Evolutionary conservation across 73 alveolate genomes (phyloP), one percentile per base, ranked within the genome.

Genomic region (Breviolum minutum): DNA sequence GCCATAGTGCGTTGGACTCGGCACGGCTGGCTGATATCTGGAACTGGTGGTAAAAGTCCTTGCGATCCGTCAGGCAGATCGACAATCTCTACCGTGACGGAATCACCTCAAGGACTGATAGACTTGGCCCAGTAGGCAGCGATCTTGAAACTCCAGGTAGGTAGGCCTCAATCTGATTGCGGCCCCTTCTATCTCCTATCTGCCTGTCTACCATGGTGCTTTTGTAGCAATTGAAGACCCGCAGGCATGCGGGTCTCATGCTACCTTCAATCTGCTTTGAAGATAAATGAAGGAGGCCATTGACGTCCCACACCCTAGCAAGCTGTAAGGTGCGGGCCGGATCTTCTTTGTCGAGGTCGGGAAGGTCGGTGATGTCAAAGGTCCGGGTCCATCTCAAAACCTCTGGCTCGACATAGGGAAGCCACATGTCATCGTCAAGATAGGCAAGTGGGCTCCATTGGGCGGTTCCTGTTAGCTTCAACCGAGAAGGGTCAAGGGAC

Each of bases 171-270:
- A 77, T 60, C 5, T 8, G 16, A 13, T 90, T 90, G 9, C 87
- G 81, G 48, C 74, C 87, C 26, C 96, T 0, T 2, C 96, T 71
- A 54, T 90, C 96, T 0, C 83, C 84, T 60, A 90, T 71, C 96
- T 24, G 19, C 6, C 96, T 60, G 22, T 90, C 96, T 9, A n/a
- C n/a, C n/a, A n/a, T n/a, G n/a, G n/a, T 19, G 7, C 5, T 54
- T 77, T 90, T 71, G 88, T 71, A 90, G 96, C 88, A 70, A 63
- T 71, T 90, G 64, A 90, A 90, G 24, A 79, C 29, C 22, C 96
- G n/a, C 74, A 83, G 22, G 60, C 60, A 83, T 13, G 30, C 26
- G 2, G 63, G 70, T 2, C 9, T 19, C 66, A 30, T 30, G 14
- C 66, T 16, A 27, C n/a, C n/a, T 11, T 71, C 81, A 71, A 30